Percentiles rank a stretch among this genome's conserved stretches.
phyloP scores from a whole-genome alignment of 768 basidiomycete genomes.

The Agrocybe pediades region DNA sequence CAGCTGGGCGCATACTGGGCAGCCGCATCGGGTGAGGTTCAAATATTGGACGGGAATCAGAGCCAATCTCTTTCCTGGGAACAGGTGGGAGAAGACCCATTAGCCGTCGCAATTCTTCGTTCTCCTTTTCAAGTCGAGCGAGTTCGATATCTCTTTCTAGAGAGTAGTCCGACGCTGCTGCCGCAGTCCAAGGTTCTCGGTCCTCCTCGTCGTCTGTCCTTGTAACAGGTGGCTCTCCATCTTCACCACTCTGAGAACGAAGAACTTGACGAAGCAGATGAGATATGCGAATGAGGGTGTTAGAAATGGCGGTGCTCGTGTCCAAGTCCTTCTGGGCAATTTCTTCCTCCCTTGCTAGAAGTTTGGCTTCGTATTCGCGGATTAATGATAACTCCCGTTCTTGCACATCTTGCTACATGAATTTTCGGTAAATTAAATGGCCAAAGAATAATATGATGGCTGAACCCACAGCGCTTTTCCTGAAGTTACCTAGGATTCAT shows the following conservation, averaged over 20 bases:
- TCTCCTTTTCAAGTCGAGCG: slow-evolving; percentile 84
- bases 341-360: slow-evolving; percentile 76
- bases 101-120: slow-evolving; percentile 76
- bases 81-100: slow-evolving; percentile 48
- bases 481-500: slow-evolving; percentile 54
- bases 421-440: slow-evolving; percentile 3
- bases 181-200: slow-evolving; percentile 39
- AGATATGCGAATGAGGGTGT: slow-evolving; percentile 71
- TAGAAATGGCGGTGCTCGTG: slow-evolving; percentile 65
- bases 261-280: slow-evolving; percentile 68
- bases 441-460: not conserved
- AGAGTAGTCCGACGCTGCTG: slow-evolving; percentile 64
- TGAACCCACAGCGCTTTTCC: slow-evolving; percentile 84
- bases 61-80: slow-evolving; percentile 23
- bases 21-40: slow-evolving; percentile 25
- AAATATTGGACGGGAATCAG: slow-evolving; percentile 22
- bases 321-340: slow-evolving; percentile 58
- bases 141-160: slow-evolving; percentile 93
- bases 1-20: slow-evolving; percentile 21
- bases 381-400: slow-evolving; percentile 88
- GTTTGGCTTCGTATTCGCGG: slow-evolving; percentile 85
- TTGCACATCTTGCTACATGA: slow-evolving; percentile 81
- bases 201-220: slow-evolving; percentile 34
- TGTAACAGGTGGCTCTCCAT: slow-evolving; percentile 29
- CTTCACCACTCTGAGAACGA: slow-evolving; percentile 71